These are phyloP conservation scores for Colletotrichum sp. DNA, from an alignment of 2,329 filamentous ascomycete genomes.

Conservation along the genomic window DNA sequence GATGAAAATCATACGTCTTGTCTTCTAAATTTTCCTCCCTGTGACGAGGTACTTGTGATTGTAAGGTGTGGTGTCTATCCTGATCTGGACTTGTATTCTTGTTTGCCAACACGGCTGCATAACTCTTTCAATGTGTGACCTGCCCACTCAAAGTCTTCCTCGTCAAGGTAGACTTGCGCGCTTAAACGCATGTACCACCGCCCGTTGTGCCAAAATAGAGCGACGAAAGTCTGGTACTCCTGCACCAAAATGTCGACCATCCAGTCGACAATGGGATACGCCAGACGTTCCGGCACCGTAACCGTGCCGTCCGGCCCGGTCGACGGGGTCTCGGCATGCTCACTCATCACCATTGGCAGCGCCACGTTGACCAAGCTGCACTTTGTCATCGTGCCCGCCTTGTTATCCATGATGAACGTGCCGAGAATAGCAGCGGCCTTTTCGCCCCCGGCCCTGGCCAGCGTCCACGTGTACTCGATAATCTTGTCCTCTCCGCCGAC, in stretches of 20 bases:
- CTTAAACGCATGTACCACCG: constrained; percentile 76
- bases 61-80: neutral
- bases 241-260: constrained; percentile 57
- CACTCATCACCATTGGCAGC: constrained; percentile 63
- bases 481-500: constrained; percentile 77
- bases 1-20: neutral
- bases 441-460: constrained; percentile 70
- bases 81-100: neutral
- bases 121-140: constrained; percentile 61
- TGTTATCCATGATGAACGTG: constrained; percentile 76
- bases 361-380: constrained; percentile 78
- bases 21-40: neutral
- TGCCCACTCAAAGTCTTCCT: constrained; percentile 77
- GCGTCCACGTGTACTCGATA: constrained; percentile 61
- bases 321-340: constrained; percentile 25
- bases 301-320: constrained; percentile 22
- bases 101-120: constrained; percentile 41
- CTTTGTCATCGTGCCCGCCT: constrained; percentile 61
- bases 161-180: constrained; percentile 84
- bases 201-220: constrained; percentile 64
- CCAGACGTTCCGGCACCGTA: constrained; percentile 35
- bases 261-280: constrained; percentile 57
- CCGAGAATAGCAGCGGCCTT: constrained; percentile 66
- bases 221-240: constrained; percentile 75
- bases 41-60: rapidly evolving